Percentiles rank a stretch among this genome's conserved stretches.
phyloP scores from a whole-genome alignment of 805 yeast genomes.

The Groenewaldozyma salmanticensis region DNA sequence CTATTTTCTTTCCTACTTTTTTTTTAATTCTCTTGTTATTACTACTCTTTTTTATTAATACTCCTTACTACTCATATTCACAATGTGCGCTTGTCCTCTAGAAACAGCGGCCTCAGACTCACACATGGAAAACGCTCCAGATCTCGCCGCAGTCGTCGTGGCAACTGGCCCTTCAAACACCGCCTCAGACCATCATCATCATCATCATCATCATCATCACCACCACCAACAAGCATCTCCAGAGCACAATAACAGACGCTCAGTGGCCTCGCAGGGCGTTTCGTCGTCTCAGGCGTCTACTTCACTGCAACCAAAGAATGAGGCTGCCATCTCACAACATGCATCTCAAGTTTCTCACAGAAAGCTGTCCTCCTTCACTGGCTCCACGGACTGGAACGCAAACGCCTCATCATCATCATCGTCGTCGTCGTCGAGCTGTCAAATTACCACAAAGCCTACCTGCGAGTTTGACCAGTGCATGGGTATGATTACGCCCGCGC shows the following conservation, averaged over 20 bases:
- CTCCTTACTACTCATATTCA: too few relatives aligned
- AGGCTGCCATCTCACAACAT: not conserved
- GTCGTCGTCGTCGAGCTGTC: too few relatives aligned
- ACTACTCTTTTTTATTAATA: too few relatives aligned
- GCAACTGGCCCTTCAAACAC: not conserved
- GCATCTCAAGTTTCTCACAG: conserved; percentile 1
- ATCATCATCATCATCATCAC: conserved; percentile 4
- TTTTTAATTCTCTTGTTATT: too few relatives aligned
- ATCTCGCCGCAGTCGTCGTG: not conserved
- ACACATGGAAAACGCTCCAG: not conserved
- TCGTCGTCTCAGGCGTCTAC: not conserved
- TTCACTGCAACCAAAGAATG: not conserved
- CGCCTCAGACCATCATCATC: not conserved
- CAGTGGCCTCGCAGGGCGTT: not conserved
- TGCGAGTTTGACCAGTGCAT: too few relatives aligned
- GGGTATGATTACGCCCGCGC: too few relatives aligned
- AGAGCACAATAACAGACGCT: not conserved
- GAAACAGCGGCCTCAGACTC: not conserved
- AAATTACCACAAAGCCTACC: too few relatives aligned
- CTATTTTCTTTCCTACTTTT: too few relatives aligned
- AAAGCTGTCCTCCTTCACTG: conserved; percentile 4
- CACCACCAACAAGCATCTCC: conserved; percentile 1
- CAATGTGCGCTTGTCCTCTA: too few relatives aligned
- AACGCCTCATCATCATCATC: not conserved
- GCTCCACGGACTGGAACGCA: conserved; percentile 1